Evolutionary conservation across 78 protist species (phyloP), one percentile per base, ranked within the genome.

Genomic region (Dictyostelium brefeldianum): DNA sequence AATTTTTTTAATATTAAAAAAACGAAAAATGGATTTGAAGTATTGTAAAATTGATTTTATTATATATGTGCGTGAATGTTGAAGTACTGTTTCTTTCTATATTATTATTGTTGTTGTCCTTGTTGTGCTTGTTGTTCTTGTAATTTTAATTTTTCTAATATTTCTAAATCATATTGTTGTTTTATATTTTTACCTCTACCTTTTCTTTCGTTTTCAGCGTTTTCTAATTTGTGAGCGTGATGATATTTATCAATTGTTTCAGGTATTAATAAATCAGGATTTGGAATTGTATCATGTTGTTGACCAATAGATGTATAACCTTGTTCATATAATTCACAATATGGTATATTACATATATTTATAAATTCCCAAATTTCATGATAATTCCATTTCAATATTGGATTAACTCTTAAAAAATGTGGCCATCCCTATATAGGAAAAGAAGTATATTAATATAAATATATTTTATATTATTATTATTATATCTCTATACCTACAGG

Each of bases 261-360:
- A 8, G 46, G 48, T 48, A 75, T 48, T 64, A 59, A 51, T 31
- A 83, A 78, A 43, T 62, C 80, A 22, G 95, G 95, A 53, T 91
- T 91, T 25, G 89, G 95, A 4, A 77, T 69, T 31, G 97, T 95
- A 74, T 93, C 90, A 47, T 80, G 31, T 22, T 20, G 10, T 12
- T 83, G 85, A 3, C 97, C 97, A 36, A 96, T 89, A 8, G 96
- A 93, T 5, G 97, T 96, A 65, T 94, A 96, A 22, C 97, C 96
- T 22, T 73, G 84, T n/a, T 89, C 96, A 92, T 93, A 94, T 29
- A 95, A 79, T 29, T 27, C 17, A 71, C 96, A 95, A 53, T 78
- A 94, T 4, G 97, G 97, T n/a, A 95, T 47, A 18, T 27, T 41
- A 47, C 67, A 89, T 18, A 46, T 22, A 27, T 89, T 27, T 29